Evolutionary conservation across 805 yeast species (phyloP).

Genomic region (Kodamaea leandrae): DNA sequence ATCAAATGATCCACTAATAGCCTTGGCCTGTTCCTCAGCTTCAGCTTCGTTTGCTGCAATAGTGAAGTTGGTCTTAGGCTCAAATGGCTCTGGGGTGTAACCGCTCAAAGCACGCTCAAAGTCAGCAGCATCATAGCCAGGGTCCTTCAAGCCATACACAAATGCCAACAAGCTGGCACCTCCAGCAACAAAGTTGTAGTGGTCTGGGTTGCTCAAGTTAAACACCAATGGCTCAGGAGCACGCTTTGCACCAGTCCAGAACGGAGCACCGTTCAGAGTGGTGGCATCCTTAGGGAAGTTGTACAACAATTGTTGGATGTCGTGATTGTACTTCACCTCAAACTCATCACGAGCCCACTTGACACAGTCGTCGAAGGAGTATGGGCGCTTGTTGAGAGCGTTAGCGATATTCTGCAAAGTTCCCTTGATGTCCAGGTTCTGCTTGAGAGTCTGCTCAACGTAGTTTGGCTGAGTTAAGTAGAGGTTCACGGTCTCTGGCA

Average conservation of each 20-base stretch:
- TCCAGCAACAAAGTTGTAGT: constrained; percentile 77
- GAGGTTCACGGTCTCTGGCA: constrained; percentile 91
- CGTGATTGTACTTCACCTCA: constrained; percentile 80
- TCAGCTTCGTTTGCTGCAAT: constrained; percentile 87
- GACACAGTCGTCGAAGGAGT: constrained; percentile 88
- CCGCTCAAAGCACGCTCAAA: constrained; percentile 55
- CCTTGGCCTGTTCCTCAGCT: constrained; percentile 74
- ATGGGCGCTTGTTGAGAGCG: constrained; percentile 77
- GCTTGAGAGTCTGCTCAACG: constrained; percentile 87
- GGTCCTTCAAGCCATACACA: constrained; percentile 86
- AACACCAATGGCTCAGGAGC: constrained; percentile 86
- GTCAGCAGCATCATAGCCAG: constrained; percentile 48
- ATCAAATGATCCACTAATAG: constrained; percentile 43
- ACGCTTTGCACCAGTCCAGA: constrained; percentile 98
- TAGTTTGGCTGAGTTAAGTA: constrained; percentile 89
- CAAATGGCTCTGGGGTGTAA: constrained; percentile 51
- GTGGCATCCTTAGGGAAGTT: constrained; percentile 94
- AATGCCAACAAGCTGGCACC: constrained; percentile 91
- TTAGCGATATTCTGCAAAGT: constrained; percentile 77
- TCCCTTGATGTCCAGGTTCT: constrained; percentile 87
- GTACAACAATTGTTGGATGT: constrained; percentile 83
- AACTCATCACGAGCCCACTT: constrained; percentile 92
- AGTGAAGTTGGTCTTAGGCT: constrained; percentile 70
- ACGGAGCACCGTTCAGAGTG: constrained; percentile 86
- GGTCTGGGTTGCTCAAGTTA: constrained; percentile 72